Evolutionary conservation across 306 rosid genomes (phyloP).

Genomic region (Neltuma alba): DNA sequence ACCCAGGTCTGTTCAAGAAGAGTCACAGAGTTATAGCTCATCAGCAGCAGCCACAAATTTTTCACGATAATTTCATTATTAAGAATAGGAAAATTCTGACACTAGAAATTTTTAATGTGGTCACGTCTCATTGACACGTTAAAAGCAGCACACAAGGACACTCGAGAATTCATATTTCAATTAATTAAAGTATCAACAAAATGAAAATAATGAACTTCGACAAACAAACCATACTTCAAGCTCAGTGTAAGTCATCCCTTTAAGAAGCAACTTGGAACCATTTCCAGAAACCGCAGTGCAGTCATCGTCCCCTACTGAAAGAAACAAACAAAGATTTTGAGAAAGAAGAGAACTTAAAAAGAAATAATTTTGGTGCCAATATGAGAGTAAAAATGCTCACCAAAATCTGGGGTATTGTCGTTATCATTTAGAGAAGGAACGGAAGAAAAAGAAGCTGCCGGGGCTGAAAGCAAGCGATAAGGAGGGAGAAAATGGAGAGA

Average conservation of each 20-base stretch:
- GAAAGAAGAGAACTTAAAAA: not conserved
- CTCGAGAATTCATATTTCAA: not conserved
- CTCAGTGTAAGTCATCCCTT: conserved; percentile 80
- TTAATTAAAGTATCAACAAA: not conserved
- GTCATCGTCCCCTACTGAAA: conserved; percentile 33
- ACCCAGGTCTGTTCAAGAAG: conserved; percentile 74
- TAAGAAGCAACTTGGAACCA: conserved; percentile 62
- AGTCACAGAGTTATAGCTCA: not conserved
- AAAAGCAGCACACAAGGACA: not conserved
- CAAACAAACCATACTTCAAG: conserved; percentile 53
- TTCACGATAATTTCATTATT: not conserved
- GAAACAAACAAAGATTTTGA: not conserved
- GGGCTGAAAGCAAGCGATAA: conserved; percentile 49
- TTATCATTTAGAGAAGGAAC: conserved; percentile 37
- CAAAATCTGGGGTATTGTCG: conserved; percentile 38
- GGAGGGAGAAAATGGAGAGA: conserved; percentile 33
- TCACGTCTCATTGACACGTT: not conserved
- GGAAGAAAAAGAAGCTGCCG: conserved; percentile 32
- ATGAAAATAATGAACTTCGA: not conserved
- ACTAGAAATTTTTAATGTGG: not conserved
- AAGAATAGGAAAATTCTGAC: conserved; percentile 13
- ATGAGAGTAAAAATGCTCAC: conserved; percentile 32
- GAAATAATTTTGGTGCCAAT: not conserved
- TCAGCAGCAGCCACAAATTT: conserved; percentile 11
- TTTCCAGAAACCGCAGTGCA: conserved; percentile 27